phyloP scores from a whole-genome alignment of 106 monocot genomes.

The Dioscorea dumetorum region DNA sequence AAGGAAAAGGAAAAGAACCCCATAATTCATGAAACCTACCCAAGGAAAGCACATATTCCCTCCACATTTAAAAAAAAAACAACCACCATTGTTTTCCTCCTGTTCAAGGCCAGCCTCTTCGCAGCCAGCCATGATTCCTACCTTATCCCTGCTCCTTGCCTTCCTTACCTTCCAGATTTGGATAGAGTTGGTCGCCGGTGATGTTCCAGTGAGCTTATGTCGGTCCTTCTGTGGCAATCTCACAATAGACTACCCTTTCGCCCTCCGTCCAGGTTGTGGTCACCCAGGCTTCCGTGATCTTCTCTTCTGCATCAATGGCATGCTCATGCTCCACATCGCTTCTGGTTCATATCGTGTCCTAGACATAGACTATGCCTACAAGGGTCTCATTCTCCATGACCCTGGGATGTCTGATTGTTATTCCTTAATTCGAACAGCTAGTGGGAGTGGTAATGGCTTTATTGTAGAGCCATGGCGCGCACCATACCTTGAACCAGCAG shows the following conservation, averaged over 20 bases:
- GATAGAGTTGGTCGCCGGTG: neutral
- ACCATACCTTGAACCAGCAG: slow-evolving; percentile 44
- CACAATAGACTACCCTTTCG: slow-evolving; percentile 68
- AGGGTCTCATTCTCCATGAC: slow-evolving; percentile 61
- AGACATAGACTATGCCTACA: slow-evolving; percentile 80
- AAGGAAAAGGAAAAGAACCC: neutral
- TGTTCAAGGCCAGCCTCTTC: neutral
- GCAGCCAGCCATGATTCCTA: neutral
- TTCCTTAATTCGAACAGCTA: slow-evolving; percentile 28
- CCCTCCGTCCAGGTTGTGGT: slow-evolving; percentile 52
- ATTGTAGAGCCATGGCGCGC: slow-evolving; percentile 50
- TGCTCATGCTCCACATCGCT: slow-evolving; percentile 71
- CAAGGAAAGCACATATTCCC: slow-evolving; percentile 15
- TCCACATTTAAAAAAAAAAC: neutral
- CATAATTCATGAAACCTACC: too few relatives aligned
- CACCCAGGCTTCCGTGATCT: slow-evolving; percentile 67
- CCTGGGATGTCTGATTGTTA: slow-evolving; percentile 88
- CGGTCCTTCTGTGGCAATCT: slow-evolving; percentile 61
- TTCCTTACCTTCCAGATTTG: neutral
- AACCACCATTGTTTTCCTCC: neutral
- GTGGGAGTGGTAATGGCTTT: slow-evolving; percentile 38
- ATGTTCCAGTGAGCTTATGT: slow-evolving; percentile 16
- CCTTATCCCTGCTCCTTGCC: neutral
- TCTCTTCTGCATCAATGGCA: slow-evolving; percentile 73
- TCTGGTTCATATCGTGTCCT: slow-evolving; percentile 82